Base-by-base conservation (phyloP, 2,329 filamentous ascomycete genomes). In the Mariannaea sp. region DNA sequence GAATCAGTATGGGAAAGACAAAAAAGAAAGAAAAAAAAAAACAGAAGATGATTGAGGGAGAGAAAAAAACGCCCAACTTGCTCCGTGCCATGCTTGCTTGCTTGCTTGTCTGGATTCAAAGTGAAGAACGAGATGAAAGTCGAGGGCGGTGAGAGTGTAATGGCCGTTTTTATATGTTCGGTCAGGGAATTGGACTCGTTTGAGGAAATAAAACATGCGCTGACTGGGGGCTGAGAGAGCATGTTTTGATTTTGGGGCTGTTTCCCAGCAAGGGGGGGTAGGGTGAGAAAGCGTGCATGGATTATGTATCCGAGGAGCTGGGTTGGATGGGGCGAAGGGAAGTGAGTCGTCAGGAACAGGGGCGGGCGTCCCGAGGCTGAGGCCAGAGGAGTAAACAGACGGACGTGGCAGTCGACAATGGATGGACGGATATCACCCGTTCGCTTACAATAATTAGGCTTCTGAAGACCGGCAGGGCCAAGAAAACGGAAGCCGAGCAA, bases 41-140 rank as follows among this genome's bases (percentile, higher is more conserved):
- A 35, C 16, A 35, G 8, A 29, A 29, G 26, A n/a, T n/a, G n/a
- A 44, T 20, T 17, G 10, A 26, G 36, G 12, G 27, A 46, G 7
- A 45, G 14, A 35, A 19, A 47, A 29, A 44, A 53, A 53, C 51
- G 45, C 51, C 20, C 19, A 32, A 20, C 45, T 40, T 44, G 29
- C 51, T 49, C 45, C 51, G 33, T 54, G 51, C 51, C 51, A 54
- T 49, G 51, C 45, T 49, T 49, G 51, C 51, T 32, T 32, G 29
- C 29, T 10, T 13, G 12, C 26, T 12, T 12, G 7, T 29, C 12
- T 12, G 9, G 29, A 12, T 32, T 7, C 17, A 22, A 36, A 10
- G 14, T n/a, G 39, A 42, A 42, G 35, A 27, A 32, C 35, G 14
- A 22, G 12, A 29, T 19, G 32, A 35, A 24, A 32, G 9, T 32